Base-by-base conservation (phyloP, 2,329 filamentous ascomycete species). In the Colletotrichum ledebouriae region DNA sequence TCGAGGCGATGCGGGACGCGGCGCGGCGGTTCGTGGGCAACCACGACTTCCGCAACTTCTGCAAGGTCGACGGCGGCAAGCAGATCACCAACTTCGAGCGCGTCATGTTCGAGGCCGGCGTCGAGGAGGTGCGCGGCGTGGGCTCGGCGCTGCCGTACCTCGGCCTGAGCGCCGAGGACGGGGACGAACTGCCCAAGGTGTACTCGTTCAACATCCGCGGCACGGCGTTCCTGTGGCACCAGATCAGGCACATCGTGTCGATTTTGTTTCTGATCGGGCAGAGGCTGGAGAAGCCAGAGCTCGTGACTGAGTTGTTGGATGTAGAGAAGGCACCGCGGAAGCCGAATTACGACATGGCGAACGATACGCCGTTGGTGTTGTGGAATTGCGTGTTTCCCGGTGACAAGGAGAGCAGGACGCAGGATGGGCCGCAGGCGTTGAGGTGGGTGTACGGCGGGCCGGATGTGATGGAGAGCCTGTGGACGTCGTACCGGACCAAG, bases 11-110 rank as follows among this genome's bases (percentile, higher is more conserved):
- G 96, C 87, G 89, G 17, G 81, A 89, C 73, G 96, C 93, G 0
- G 96, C 95, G 25, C 90, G 89, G 76, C 84, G 89, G 57, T 95
- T 93, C 73, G 88, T 94, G 73, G 96, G 96, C 6, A 79, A 90
- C 59, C 93, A 98, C 79, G 96, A 99, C 81, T 99, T 98, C 81
- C 89, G 96, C 69, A 99, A 99, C 79, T 92, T 98, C 76, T 98
- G 96, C 86, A 97, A 97, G 79, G 85, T 98, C 67, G 96, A 99
- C 79, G 86, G 92, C 1, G 89, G 86, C 74, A 98, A 98, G 83
- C 93, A 97, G 79, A 93, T 97, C 73, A 89, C 89, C 39, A 96
- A 93, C 76, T 98, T 95, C 75, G 82, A 88, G 73, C 86, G 96
- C 47, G 86, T 88, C 49, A 94, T 99, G 73, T 94, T 91, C 77